Evolutionary conservation across 1,139 yeast species (phyloP), one percentile per base, ranked within the genome.

Genomic region (Suhomyces bribrorum): DNA sequence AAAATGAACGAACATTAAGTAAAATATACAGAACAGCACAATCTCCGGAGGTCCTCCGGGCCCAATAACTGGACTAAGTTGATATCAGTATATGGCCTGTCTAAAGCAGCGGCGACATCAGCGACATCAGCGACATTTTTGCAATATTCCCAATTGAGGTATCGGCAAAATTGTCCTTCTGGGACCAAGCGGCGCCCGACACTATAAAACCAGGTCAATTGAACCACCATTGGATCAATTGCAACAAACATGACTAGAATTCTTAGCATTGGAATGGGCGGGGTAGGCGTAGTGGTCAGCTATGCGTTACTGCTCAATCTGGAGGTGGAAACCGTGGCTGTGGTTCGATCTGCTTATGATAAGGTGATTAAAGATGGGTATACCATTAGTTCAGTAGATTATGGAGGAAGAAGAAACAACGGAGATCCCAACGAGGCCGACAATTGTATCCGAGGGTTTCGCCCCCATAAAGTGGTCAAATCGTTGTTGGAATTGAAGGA

Each of bases 221-320:
- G 4, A 15, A 12, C 15, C 11, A 14, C 14, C 18, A 8, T n/a
- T 18, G 16, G 6, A 15, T 18, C 16, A 13, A 14, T 14, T 30
- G 8, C 24, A 31, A 25, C 14, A 11, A 16, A 2, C 24, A 56
- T 51, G 46, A 44, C 64, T 4, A 72, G 71, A 36, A 64, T 79
- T 3, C 65, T 81, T 22, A 59, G 79, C n/a, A 69, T 83, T 25
- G 89, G 89, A 8, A 67, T 82, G 48, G 89, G 89, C 7, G 89
- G 90, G 18, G 88, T 85, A 2, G 94, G 94, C 12, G 70, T 83
- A 28, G 73, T 85, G 31, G 83, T 83, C 5, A 83, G 89, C 0
- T 72, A 80, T 33, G 75, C 83, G 0, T 66, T 85, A 25, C 73
- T 73, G 38, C 48, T 50, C 30, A 64, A 63, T 30, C 62, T 71